Percentiles rank a stretch among this genome's conserved stretches.
These are phyloP conservation scores for Paecilomyces sp. DNA, from an alignment of 2,329 filamentous ascomycete genomes.

Conservation along the genomic window DNA sequence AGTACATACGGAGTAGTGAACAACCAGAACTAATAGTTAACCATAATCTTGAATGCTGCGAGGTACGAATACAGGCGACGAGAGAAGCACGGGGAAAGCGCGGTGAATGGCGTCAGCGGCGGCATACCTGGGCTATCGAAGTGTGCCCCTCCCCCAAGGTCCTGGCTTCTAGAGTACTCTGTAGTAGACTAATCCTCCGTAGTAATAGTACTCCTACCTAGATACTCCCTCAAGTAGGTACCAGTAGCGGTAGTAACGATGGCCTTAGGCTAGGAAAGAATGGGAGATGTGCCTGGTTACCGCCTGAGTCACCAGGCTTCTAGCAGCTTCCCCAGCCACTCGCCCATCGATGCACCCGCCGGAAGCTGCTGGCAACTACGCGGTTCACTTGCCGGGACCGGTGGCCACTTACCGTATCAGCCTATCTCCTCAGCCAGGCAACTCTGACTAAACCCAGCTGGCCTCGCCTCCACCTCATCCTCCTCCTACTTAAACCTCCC, in stretches of 20 bases:
- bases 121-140: conserved; percentile 9
- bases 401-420: conserved; percentile 12
- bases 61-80: background rate
- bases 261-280: background rate
- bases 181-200: background rate
- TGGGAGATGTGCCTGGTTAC: background rate
- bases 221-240: background rate
- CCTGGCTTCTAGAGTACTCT: background rate
- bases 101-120: conserved; percentile 19
- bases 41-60: background rate
- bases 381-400: conserved; percentile 18
- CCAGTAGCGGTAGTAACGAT: background rate
- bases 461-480: conserved; percentile 16
- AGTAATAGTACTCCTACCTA: no score
- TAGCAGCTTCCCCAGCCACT: conserved; percentile 12
- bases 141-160: conserved; percentile 1
- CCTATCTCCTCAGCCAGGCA: background rate
- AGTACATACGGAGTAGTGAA: no score
- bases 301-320: conserved; percentile 5
- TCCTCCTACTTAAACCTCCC: conserved; percentile 24
- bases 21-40: no score
- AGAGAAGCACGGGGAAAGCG: background rate
- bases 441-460: conserved; percentile 16
- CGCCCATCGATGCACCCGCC: background rate
- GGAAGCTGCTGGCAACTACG: background rate